Evolutionary conservation across 768 basidiomycete genomes (phyloP).

Genomic region (Hydnomerulius pinastri): DNA sequence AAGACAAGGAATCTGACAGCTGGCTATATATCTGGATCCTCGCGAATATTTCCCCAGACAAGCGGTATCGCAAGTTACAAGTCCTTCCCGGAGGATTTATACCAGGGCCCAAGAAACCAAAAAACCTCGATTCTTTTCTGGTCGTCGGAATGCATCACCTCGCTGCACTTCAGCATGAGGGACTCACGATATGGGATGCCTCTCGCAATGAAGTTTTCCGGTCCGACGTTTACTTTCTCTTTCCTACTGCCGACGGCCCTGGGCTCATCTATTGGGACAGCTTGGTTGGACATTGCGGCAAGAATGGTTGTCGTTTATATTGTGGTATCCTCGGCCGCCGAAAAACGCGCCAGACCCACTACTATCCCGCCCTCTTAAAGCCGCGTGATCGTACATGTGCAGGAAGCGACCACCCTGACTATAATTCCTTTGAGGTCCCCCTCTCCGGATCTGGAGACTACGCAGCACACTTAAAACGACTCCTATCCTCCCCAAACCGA

Average conservation of each 20-base stretch:
- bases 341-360: slow-evolving; percentile 22
- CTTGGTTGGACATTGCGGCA: slow-evolving; percentile 32
- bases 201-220: slow-evolving; percentile 7
- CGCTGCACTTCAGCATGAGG: slow-evolving; percentile 31
- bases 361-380: slow-evolving; percentile 31
- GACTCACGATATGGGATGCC: slow-evolving; percentile 36
- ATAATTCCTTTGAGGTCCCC: slow-evolving; percentile 12
- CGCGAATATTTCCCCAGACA: slow-evolving; percentile 26
- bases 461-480: not conserved
- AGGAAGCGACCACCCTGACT: slow-evolving; percentile 23
- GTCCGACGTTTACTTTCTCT: slow-evolving; percentile 20
- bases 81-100: slow-evolving; percentile 33
- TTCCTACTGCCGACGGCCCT: too few species aligned
- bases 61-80: slow-evolving; percentile 32
- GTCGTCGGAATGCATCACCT: slow-evolving; percentile 36
- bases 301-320: slow-evolving; percentile 33
- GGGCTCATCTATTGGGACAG: slow-evolving; percentile 31
- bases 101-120: slow-evolving; percentile 36
- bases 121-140: slow-evolving; percentile 34
- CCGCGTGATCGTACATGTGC: slow-evolving; percentile 27
- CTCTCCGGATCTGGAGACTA: slow-evolving; percentile 3
- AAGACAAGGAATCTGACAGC: slow-evolving; percentile 42
- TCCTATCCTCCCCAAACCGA: slow-evolving; percentile 2
- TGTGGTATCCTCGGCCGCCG: slow-evolving; percentile 31
- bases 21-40: slow-evolving; percentile 41